Evolutionary conservation across 805 yeast genomes (phyloP), one percentile per base, ranked within the genome.

Genomic region (Scheffersomyces ergatensis): DNA sequence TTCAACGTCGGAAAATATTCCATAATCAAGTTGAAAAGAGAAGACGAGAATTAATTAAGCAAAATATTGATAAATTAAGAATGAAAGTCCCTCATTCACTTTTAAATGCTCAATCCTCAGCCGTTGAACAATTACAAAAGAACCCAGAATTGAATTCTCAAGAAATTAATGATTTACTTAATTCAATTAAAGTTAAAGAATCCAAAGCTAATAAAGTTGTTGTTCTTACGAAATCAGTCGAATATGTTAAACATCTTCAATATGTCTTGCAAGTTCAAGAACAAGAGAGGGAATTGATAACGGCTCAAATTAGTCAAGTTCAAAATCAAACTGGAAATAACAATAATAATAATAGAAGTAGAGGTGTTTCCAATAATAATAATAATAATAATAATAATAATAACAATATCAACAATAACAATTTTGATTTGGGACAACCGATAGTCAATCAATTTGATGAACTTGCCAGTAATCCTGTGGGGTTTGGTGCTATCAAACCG

Each of bases 21-120:
- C 98, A 90, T 61, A 90, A 90, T 57, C 96, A 96, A 1, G 97
- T 90, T 4, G 98, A 90, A 62, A 76, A 97, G 53, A 74, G 96
- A 51, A 76, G 98, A 56, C 74, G 98, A 47, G 98, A 92, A 60
- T 72, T 88, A 51, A 90, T 90, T 55, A 89, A 90, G 58, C 95
- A 86, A 54, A 81, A 87, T 53, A 89, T 90, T 46, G 84, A 85
- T 57, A 96, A 88, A 51, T 68, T 90, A 53, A 92, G 95, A 1
- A 63, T 76, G 18, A 70, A 90, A 36, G 85, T 90, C 1, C 97
- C 97, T 1, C 92, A 89, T 1, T 72, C 85, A 2, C 58, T 86
- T 45, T 60, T 85, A 18, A 72, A 76, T 40, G 75, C 76, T 2
- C 73, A 63, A 39, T 51, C 63, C 14, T 57, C 66, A 24, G 76